A percentile compares a stretch with the other conserved stretches of the same genome.
These are phyloP conservation scores for Selaginella tamariscina DNA, from an alignment of 75 land plant species.

Conservation along the genomic window DNA sequence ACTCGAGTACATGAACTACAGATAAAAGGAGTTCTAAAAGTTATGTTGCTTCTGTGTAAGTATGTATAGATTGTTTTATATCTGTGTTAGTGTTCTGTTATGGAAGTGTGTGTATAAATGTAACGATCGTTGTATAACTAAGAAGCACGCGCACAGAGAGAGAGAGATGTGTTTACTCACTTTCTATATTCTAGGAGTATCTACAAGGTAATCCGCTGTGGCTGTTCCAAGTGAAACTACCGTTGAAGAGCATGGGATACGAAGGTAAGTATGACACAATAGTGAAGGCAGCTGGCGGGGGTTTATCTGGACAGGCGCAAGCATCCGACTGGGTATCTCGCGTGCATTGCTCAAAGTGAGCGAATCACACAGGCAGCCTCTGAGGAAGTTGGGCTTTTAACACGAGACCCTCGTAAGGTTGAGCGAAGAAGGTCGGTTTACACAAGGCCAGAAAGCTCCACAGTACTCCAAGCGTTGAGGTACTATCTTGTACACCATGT, in stretches of 20 bases:
- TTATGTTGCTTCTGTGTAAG: too few relatives aligned
- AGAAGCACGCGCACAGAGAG: too few relatives aligned
- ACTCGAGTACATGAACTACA: too few relatives aligned
- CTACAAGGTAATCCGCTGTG: constrained; percentile 90
- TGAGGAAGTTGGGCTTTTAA: constrained; percentile 73
- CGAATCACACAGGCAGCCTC: constrained; percentile 48
- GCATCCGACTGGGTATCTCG: constrained; percentile 74
- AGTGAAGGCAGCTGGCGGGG: constrained; percentile 94
- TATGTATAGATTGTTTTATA: too few relatives aligned
- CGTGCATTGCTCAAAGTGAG: constrained; percentile 69
- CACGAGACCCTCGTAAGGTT: constrained; percentile 71
- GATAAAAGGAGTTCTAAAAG: too few relatives aligned
- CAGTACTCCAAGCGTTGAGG: constrained; percentile 93
- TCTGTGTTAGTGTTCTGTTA: too few relatives aligned
- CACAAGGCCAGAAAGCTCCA: constrained; percentile 86
- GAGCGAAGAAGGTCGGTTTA: constrained; percentile 86
- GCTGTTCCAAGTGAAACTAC: constrained; percentile 68
- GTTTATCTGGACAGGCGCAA: constrained; percentile 92
- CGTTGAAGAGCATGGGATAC: constrained; percentile 60
- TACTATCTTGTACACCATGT: too few relatives aligned
- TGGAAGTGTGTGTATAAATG: too few relatives aligned
- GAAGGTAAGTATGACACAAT: constrained; percentile 73
- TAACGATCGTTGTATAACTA: too few relatives aligned
- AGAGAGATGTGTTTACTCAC: not conserved
- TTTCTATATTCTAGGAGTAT: constrained; percentile 50